A percentile compares a stretch with the other conserved stretches of the same genome.
Evolutionary conservation across 768 basidiomycete genomes (phyloP).

Genomic region (Sporobolomyces pararoseus): DNA sequence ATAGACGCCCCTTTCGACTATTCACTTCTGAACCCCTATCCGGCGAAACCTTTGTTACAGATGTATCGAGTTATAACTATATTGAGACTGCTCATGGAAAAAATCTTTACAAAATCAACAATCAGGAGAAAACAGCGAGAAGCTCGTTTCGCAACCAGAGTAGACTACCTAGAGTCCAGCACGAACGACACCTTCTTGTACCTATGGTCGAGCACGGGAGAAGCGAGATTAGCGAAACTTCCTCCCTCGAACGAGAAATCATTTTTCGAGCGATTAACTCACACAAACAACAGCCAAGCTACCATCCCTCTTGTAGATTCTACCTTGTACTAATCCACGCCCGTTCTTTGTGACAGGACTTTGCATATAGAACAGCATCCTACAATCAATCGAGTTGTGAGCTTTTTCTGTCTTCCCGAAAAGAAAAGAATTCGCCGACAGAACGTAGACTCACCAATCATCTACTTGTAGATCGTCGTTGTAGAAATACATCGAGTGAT

Average conservation of each 20-base stretch:
- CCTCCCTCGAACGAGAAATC: not conserved
- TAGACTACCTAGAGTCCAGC: slow-evolving; percentile 27
- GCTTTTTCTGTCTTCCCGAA: too few relatives aligned
- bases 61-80: too few relatives aligned
- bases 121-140: too few relatives aligned
- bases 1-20: too few relatives aligned
- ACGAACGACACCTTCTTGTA: slow-evolving; percentile 41
- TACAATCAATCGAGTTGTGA: too few relatives aligned
- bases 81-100: too few relatives aligned
- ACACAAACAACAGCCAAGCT: slow-evolving; percentile 39
- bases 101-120: too few relatives aligned
- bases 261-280: too few relatives aligned
- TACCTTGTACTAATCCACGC: slow-evolving; percentile 37
- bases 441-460: slow-evolving; percentile 34
- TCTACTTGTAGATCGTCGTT: slow-evolving; percentile 31
- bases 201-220: not conserved
- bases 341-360: slow-evolving; percentile 36
- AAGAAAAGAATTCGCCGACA: not conserved
- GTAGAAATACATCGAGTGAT: slow-evolving; percentile 45
- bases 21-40: too few relatives aligned
- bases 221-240: not conserved
- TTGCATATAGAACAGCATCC: slow-evolving; percentile 43
- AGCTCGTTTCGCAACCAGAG: too few relatives aligned
- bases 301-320: slow-evolving; percentile 44
- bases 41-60: too few relatives aligned